phyloP scores from a whole-genome alignment of 106 monocot species.

The Iris macrosiphon region DNA sequence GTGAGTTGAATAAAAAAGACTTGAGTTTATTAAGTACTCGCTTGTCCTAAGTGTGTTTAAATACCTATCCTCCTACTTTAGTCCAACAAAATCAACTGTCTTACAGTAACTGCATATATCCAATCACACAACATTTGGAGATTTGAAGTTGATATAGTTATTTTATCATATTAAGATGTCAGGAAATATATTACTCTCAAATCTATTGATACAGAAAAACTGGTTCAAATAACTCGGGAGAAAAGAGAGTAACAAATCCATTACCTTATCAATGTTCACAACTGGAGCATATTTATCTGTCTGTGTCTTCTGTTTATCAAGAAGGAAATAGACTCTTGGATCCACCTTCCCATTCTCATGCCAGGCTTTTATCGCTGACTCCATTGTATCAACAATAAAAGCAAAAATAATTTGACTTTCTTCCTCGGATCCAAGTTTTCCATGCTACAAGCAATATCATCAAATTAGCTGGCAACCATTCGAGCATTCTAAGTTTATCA shows the following conservation, averaged over 20 bases:
- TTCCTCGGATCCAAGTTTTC: slow-evolving; percentile 32
- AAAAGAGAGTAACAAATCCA: too few species aligned
- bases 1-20: too few species aligned
- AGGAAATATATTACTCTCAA: too few species aligned
- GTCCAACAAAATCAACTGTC: too few species aligned
- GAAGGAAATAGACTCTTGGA: slow-evolving; percentile 74
- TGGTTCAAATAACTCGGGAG: too few species aligned
- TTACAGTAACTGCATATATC: too few species aligned
- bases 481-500: neutral
- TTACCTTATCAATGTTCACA: slow-evolving; percentile 93
- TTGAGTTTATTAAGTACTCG: too few species aligned
- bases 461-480: neutral
- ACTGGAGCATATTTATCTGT: slow-evolving; percentile 73
- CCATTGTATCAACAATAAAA: slow-evolving; percentile 60
- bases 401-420: slow-evolving; percentile 46
- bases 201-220: too few species aligned
- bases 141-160: neutral
- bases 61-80: too few species aligned
- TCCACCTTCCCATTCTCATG: slow-evolving; percentile 68
- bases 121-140: neutral
- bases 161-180: too few species aligned
- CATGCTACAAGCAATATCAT: slow-evolving; percentile 33
- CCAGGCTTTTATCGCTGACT: slow-evolving; percentile 78
- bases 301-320: slow-evolving; percentile 59
- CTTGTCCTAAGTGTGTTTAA: too few species aligned